Conservation (phyloP, 805 yeast genomes). For the Metahyphopichia silvanorum region DNA sequence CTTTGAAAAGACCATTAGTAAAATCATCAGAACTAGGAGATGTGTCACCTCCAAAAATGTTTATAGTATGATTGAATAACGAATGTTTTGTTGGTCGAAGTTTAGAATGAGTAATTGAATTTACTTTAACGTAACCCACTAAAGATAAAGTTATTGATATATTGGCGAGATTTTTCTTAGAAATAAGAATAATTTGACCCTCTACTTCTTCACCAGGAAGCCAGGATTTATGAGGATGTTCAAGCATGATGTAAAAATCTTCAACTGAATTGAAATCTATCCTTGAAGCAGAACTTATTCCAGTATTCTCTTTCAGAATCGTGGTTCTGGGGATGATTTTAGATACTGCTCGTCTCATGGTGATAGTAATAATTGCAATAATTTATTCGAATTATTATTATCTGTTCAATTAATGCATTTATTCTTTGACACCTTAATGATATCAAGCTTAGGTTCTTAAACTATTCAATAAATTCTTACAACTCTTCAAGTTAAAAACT, state of each 20-base stretch:
- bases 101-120: constrained; percentile 50
- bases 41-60: constrained; percentile 49
- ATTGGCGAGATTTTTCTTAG: constrained; percentile 54
- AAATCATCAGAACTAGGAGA: constrained; percentile 21
- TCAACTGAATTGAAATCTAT: constrained; percentile 43
- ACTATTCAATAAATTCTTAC: too few relatives aligned
- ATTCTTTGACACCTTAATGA: too few relatives aligned
- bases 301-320: too few relatives aligned
- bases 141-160: constrained; percentile 52
- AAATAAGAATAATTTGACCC: constrained; percentile 58
- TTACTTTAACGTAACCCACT: constrained; percentile 55
- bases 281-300: constrained; percentile 16
- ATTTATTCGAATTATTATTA: neutral
- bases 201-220: constrained; percentile 74
- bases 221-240: constrained; percentile 73
- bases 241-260: constrained; percentile 68
- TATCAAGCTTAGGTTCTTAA: too few relatives aligned
- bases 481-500: too few relatives aligned
- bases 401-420: neutral
- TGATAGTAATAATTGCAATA: constrained; percentile 1
- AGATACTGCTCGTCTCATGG: constrained; percentile 52
- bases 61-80: constrained; percentile 57
- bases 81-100: constrained; percentile 49
- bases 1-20: constrained; percentile 58
- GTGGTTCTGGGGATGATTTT: constrained; percentile 28